Evolutionary conservation across 441 rosid genomes (phyloP), one percentile per base, ranked within the genome.

Genomic region (Eutrema salsugineum): DNA sequence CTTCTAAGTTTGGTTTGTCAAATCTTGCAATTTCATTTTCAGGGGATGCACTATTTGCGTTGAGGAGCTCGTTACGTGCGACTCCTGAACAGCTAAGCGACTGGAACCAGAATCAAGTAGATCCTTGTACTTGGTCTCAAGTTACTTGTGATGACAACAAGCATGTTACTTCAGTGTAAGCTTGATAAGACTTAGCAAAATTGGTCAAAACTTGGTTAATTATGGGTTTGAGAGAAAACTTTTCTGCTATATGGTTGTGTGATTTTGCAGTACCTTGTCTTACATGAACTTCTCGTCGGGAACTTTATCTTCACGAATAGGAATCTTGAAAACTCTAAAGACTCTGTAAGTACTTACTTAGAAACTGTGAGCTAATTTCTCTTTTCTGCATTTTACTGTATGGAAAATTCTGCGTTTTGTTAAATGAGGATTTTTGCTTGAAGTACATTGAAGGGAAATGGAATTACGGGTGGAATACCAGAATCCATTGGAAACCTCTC

Each of bases 41-140:
- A 94, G 99, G 97, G 62, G 87, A 85, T 62, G 97, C 97, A 12
- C 76, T 94, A 32, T 78, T n/a, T 75, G 83, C 82, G 8, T 70
- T 94, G 81, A 88, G 56, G 89, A 19, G 0, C 48, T 88, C 97
- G 15, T 66, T 91, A 73, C 77, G 60, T 72, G 89, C 83, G 73
- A 78, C 92, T 24, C 49, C 5, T 55, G 66, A 65, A 62, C 90
- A 85, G 70, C 83, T 94, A 58, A 11, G 8, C 32, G 96, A 90
- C 73, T 94, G 99, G 99, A 91, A 88, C 73, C 90, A 54, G 78
- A 81, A 83, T 81, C 97, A 70, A 82, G 97, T 91, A 32, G 90
- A 86, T 64, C 97, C 99, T 30, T 94, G 99, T 81, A 88, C 97
- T 60, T 94, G 99, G 99, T 78, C 96, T 44, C 86, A 86, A 79